phyloP scores from a whole-genome alignment of 148 eudicot genomes.

The Tetragonia tetragonoides region DNA sequence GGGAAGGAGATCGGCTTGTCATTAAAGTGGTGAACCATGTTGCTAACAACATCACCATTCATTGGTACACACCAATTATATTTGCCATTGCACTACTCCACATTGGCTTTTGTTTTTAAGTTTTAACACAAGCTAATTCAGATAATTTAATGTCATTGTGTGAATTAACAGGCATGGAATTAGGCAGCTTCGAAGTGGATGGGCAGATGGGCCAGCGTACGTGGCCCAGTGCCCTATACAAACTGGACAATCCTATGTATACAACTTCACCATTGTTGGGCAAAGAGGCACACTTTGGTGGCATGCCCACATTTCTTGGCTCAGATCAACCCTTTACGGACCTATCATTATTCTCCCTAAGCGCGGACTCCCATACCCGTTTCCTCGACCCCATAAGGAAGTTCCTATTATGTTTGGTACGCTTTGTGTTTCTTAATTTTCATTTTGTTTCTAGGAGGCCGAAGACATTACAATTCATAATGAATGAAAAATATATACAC shows the following conservation, averaged over 20 bases:
- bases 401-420: slow-evolving; percentile 48
- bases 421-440: neutral
- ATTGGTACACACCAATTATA: slow-evolving; percentile 29
- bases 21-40: slow-evolving; percentile 44
- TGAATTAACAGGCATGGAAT: slow-evolving; percentile 47
- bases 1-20: slow-evolving; percentile 41
- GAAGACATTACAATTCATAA: no score
- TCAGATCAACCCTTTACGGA: slow-evolving; percentile 50
- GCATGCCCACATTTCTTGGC: slow-evolving; percentile 66
- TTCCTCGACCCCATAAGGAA: slow-evolving; percentile 43
- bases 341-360: slow-evolving; percentile 54
- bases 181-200: slow-evolving; percentile 48
- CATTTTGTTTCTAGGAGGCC: no score
- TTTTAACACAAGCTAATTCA: no score
- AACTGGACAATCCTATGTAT: slow-evolving; percentile 48
- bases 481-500: no score
- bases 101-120: no score
- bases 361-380: slow-evolving; percentile 44
- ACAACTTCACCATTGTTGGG: slow-evolving; percentile 49
- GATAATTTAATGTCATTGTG: neutral
- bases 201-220: slow-evolving; percentile 66
- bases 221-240: slow-evolving; percentile 54
- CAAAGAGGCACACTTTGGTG: slow-evolving; percentile 59
- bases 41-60: slow-evolving; percentile 41
- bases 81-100: neutral